Evolutionary conservation across 805 yeast species (phyloP).

Genomic region (Wickerhamiella hasegawae): DNA sequence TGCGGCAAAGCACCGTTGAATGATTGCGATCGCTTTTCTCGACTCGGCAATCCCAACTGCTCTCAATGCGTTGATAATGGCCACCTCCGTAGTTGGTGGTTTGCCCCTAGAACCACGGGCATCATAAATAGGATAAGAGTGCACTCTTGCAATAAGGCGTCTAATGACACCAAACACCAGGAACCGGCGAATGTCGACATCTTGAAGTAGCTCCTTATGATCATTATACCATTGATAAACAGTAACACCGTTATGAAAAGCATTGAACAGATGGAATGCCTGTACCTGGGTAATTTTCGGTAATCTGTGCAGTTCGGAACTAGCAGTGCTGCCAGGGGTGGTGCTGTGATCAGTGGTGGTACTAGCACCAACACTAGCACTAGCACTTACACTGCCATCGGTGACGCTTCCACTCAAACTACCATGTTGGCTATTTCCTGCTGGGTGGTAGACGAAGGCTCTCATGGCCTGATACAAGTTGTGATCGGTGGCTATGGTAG

Average conservation of each 20-base stretch:
- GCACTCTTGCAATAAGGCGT: conserved; percentile 67
- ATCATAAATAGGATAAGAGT: conserved; percentile 51
- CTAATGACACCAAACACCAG: conserved; percentile 74
- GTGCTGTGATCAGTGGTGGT: conserved; percentile 2
- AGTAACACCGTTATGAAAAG: conserved; percentile 62
- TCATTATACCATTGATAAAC: conserved; percentile 70
- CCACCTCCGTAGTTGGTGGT: background rate
- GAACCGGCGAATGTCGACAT: conserved; percentile 72
- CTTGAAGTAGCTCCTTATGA: conserved; percentile 37
- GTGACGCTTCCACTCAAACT: background rate
- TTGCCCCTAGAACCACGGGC: conserved; percentile 1
- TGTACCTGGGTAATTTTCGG: conserved; percentile 6
- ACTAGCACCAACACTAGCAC: background rate
- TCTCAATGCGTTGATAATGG: conserved; percentile 4
- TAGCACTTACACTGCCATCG: background rate
- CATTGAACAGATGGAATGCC: conserved; percentile 57
- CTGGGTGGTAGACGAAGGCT: conserved; percentile 46
- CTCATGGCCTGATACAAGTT: conserved; percentile 72
- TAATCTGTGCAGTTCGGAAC: conserved; percentile 1
- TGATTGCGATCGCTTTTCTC: background rate
- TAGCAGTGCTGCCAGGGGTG: conserved; percentile 4
- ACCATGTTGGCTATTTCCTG: background rate
- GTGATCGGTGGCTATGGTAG: conserved; percentile 45
- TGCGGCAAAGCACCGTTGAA: conserved; percentile 5
- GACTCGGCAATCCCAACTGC: conserved; percentile 1